Evolutionary conservation across 768 basidiomycete species (phyloP).

Genomic region (Lactifluus echinatus): DNA sequence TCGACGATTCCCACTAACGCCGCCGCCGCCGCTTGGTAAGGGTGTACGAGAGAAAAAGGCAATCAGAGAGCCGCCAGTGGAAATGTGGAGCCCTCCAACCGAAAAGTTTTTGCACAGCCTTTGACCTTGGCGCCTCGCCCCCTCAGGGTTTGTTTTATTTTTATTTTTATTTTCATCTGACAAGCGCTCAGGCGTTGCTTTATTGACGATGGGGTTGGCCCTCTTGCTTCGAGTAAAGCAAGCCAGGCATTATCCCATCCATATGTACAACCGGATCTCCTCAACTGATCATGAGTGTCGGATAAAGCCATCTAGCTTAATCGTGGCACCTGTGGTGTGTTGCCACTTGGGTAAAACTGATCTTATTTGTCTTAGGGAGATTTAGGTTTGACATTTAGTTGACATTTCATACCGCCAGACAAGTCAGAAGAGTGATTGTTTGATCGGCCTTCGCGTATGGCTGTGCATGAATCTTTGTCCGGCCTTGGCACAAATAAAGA

Average conservation of each 20-base stretch:
- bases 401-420: background rate
- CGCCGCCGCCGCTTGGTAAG: too few species aligned
- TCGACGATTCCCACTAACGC: background rate
- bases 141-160: background rate
- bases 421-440: background rate
- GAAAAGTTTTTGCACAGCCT: background rate
- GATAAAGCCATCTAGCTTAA: too few species aligned
- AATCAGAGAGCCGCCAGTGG: too few species aligned
- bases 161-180: background rate
- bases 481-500: too few species aligned
- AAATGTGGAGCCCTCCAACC: too few species aligned
- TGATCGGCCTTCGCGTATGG: background rate
- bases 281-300: too few species aligned
- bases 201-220: too few species aligned
- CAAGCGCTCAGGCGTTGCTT: background rate
- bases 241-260: too few species aligned
- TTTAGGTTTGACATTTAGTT: background rate
- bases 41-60: background rate
- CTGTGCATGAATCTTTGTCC: background rate
- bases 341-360: background rate
- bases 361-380: background rate
- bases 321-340: too few species aligned
- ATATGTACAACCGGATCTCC: background rate
- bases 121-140: background rate
- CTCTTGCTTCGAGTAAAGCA: too few species aligned